These are phyloP conservation scores for Botrytis elliptica DNA, from an alignment of 2,329 filamentous ascomycete genomes.

Conservation along the genomic window DNA sequence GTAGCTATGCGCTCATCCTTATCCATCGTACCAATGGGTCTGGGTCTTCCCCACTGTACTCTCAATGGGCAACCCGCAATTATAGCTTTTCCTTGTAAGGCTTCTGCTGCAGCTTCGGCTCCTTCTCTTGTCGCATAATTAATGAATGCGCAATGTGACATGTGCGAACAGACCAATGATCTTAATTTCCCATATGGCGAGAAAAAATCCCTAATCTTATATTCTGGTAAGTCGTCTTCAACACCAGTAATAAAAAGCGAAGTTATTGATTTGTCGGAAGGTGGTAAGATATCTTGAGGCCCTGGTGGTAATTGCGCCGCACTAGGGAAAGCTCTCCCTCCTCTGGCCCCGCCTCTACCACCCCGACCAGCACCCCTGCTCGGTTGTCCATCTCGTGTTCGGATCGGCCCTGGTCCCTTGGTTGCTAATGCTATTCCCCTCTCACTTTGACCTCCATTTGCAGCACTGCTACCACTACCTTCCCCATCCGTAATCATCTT, in stretches of 20 bases:
- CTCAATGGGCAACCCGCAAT: constrained; percentile 88
- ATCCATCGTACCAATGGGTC: constrained; percentile 87
- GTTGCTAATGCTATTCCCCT: constrained; percentile 44
- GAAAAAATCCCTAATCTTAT: constrained; percentile 89
- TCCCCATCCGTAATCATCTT: constrained; percentile 51
- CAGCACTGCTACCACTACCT: neutral
- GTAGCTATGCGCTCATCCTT: constrained; percentile 80
- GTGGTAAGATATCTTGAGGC: constrained; percentile 82
- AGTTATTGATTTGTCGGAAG: constrained; percentile 79
- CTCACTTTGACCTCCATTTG: constrained; percentile 42
- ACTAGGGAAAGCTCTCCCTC: constrained; percentile 61
- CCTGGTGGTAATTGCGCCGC: constrained; percentile 74
- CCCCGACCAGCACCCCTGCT: constrained; percentile 41
- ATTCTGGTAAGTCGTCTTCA: constrained; percentile 92
- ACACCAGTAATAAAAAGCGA: constrained; percentile 94
- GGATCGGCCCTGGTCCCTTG: constrained; percentile 71
- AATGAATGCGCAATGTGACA: constrained; percentile 94
- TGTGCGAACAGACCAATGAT: constrained; percentile 92
- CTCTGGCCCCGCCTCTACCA: constrained; percentile 43
- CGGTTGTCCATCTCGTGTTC: constrained; percentile 65
- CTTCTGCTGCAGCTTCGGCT: constrained; percentile 80
- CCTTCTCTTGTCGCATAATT: constrained; percentile 85
- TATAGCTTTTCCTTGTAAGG: constrained; percentile 83
- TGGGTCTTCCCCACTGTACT: constrained; percentile 90
- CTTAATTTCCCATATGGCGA: constrained; percentile 84